Evolutionary conservation across 352 stramenopile species (phyloP), one percentile per base, ranked within the genome.

Genomic region (Globisporangium cystogenes): DNA sequence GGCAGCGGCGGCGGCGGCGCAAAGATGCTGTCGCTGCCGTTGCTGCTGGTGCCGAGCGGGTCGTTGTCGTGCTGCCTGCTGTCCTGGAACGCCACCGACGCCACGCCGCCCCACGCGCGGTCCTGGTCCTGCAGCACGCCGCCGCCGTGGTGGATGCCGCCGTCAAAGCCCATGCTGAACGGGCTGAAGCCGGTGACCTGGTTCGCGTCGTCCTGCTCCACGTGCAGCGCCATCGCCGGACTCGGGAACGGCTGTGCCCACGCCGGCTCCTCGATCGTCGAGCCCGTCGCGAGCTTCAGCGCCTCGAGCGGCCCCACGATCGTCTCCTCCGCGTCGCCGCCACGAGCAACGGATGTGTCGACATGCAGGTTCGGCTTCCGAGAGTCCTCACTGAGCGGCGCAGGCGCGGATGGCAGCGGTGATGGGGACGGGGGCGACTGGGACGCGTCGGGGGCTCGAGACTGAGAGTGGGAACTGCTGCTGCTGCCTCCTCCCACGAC

Each of bases 91-190:
- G 48, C 51, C 23, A 41, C 45, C 4, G 55, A 29, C 24, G 44
- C 48, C 1, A 58, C 40, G 47, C 60, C 59, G 39, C 20, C 20
- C 73, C 73, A 83, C 27, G 65, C 15, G 53, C 33, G 66, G 43
- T 44, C 50, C 53, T 12, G 64, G 6, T 59, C 39, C 21, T 74
- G 65, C 27, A 35, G 56, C 6, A 29, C 48, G 33, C 59, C 67
- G 23, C 49, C 73, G n/a, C 60, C 50, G 42, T 67, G 72, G 55
- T 65, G 70, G 47, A 89, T 83, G 16, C 78, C 74, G 36, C 71
- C 72, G 53, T 87, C 75, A 42, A 92, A 92, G 3, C 76, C 76
- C 45, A 92, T 58, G 8, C 76, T 77, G 63, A 92, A 92, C 11
- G 81, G 78, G 60, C 74, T 88, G 40, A 86, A 92, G 16, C 86